These are phyloP conservation scores for Aspergillus latus DNA, from an alignment of 2,329 filamentous ascomycete species.

Conservation along the genomic window DNA sequence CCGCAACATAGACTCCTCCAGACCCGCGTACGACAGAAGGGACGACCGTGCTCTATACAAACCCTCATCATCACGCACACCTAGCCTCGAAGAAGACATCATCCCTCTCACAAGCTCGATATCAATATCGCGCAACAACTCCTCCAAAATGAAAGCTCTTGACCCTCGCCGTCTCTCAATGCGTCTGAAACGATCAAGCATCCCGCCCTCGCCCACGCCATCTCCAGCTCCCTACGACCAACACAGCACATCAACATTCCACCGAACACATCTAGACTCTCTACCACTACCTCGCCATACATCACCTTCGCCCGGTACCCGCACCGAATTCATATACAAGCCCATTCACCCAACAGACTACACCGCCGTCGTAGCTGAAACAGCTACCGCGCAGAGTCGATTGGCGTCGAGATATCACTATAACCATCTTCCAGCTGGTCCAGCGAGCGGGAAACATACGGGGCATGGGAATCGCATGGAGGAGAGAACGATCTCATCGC, in stretches of 20 bases:
- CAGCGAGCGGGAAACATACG: background rate
- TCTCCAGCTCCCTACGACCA: constrained; percentile 17
- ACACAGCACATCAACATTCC: constrained; percentile 9
- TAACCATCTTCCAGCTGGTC: constrained; percentile 29
- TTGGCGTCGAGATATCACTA: constrained; percentile 31
- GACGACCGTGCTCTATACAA: constrained; percentile 43
- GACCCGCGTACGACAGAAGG: constrained; percentile 40
- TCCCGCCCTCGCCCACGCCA: background rate
- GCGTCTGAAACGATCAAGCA: constrained; percentile 19
- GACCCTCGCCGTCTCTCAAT: constrained; percentile 32
- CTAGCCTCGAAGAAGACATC: constrained; percentile 15
- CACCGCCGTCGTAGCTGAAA: constrained; percentile 29
- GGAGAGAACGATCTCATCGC: background rate
- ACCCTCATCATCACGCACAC: constrained; percentile 25
- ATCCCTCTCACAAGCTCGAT: constrained; percentile 5
- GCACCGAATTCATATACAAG: constrained; percentile 33
- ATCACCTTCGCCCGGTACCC: background rate
- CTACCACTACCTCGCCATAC: background rate
- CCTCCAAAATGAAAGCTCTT: constrained; percentile 23
- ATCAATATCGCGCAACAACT: constrained; percentile 14
- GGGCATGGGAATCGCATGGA: background rate
- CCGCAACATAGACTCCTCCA: constrained; percentile 24
- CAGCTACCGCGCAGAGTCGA: constrained; percentile 7
- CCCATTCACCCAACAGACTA: constrained; percentile 34
- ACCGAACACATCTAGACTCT: background rate